Percentiles rank a stretch among this genome's conserved stretches.
Evolutionary conservation across 2,329 filamentous ascomycete species (phyloP).

Genomic region (Ilyonectria sp.): DNA sequence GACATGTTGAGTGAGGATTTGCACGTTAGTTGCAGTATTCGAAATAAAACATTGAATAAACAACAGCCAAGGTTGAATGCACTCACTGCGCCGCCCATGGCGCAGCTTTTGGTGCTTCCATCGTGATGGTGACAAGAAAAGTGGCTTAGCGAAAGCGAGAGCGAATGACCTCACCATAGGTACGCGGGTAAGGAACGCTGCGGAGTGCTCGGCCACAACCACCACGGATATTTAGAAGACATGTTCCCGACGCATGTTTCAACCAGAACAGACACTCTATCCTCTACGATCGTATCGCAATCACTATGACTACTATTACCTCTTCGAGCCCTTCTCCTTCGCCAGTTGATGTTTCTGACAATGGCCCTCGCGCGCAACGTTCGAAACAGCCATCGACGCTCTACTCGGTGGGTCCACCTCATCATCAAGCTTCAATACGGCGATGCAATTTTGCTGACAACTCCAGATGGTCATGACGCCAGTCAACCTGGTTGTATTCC

Average conservation of each 20-base stretch:
- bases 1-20: slow-evolving; percentile 1
- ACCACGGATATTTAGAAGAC: background rate
- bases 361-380: slow-evolving; percentile 19
- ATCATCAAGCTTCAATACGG: background rate
- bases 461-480: slow-evolving; percentile 71
- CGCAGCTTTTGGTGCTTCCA: background rate
- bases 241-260: slow-evolving; percentile 5
- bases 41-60: background rate
- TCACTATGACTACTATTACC: slow-evolving; percentile 12
- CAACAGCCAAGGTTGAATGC: background rate
- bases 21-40: background rate
- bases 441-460: slow-evolving; percentile 29
- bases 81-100: background rate
- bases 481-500: slow-evolving; percentile 74
- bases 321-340: slow-evolving; percentile 15
- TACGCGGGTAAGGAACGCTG: background rate
- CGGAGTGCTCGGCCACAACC: background rate
- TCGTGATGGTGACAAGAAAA: background rate
- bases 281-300: background rate
- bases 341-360: slow-evolving; percentile 33
- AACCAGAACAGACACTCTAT: slow-evolving; percentile 5
- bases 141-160: slow-evolving; percentile 14
- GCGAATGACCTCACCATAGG: slow-evolving; percentile 16
- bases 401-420: slow-evolving; percentile 44
- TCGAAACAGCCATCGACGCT: slow-evolving; percentile 41